Conservation (phyloP, 2,329 filamentous ascomycete genomes). For the Dothideomycetes sp. region DNA sequence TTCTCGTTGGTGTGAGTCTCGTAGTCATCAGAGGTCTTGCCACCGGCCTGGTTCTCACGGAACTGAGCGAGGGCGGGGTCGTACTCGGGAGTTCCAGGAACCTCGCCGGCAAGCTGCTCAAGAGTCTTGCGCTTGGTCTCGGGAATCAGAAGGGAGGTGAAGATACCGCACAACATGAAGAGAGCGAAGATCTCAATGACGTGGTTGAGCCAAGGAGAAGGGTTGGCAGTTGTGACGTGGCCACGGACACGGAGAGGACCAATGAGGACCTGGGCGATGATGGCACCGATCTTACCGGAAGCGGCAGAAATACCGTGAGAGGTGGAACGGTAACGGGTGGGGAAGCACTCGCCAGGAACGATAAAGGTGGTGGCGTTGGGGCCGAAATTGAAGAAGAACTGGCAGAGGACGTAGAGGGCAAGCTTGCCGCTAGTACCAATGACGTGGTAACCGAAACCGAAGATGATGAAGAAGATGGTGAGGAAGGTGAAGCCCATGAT, state of each 20-base stretch:
- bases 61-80: slow-evolving; percentile 19
- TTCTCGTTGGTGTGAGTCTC: slow-evolving; percentile 2
- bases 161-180: slow-evolving; percentile 66
- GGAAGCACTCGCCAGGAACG: slow-evolving; percentile 44
- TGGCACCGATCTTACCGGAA: slow-evolving; percentile 40
- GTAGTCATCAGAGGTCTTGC: slow-evolving; percentile 5
- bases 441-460: slow-evolving; percentile 40
- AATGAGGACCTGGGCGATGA: slow-evolving; percentile 42
- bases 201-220: slow-evolving; percentile 59
- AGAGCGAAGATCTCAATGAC: slow-evolving; percentile 70
- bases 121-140: slow-evolving; percentile 68
- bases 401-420: slow-evolving; percentile 38
- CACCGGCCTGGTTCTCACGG: not conserved
- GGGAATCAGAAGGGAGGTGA: slow-evolving; percentile 63
- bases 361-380: slow-evolving; percentile 45
- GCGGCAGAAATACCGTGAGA: slow-evolving; percentile 42
- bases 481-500: slow-evolving; percentile 43
- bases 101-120: slow-evolving; percentile 61
- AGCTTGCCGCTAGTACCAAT: slow-evolving; percentile 35
- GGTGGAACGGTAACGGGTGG: slow-evolving; percentile 39
- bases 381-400: slow-evolving; percentile 48
- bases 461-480: slow-evolving; percentile 41
- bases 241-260: slow-evolving; percentile 47
- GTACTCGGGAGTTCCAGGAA: slow-evolving; percentile 46
- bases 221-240: slow-evolving; percentile 41